Evolutionary conservation across 805 yeast genomes (phyloP), one percentile per base, ranked within the genome.

Genomic region (Candida rishiriensis): DNA sequence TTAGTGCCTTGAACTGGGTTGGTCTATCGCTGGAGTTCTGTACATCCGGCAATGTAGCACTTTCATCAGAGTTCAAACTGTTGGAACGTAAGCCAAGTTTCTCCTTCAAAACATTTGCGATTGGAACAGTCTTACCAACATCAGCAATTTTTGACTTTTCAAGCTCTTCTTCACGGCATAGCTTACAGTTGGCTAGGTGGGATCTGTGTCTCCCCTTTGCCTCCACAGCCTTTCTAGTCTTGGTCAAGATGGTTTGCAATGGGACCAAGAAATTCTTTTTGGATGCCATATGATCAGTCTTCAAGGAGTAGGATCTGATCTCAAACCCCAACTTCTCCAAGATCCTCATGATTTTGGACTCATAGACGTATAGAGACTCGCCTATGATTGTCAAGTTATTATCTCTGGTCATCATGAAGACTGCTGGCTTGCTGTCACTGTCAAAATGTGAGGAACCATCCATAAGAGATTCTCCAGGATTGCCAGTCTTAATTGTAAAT

Each of bases 1-100:
- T 73, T 1, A 76, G 72, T 0, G 84, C 87, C 39, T 78, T 58
- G 47, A 62, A 74, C 36, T 65, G 66, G 26, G 47, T 40, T 8
- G 54, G 44, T 14, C 36, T 47, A 14, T 47, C 48, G 1, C 57
- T 31, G 3, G 53, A 49, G n/a, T 56, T 60, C 21, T 60, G 50
- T 17, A 44, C 38, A 13, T 14, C 42, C 63, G 32, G 61, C 26
- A 21, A 21, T 21, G 26, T 21, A 21, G 26, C 65, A 58, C 61
- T 61, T 1, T 55, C 46, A 31, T 47, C 45, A 15, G 52, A 34
- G 1, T 47, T 30, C 7, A 21, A 21, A 21, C 7, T 21, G 26
- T 21, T 21, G 26, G 26, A 21, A 21, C 26, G 26, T 21, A 21
- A 7, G 7, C 26, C 26, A 4, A 21, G 7, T 21, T 21, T 21